Base-by-base conservation (phyloP, 2,329 filamentous ascomycete species). In the Thermothelomyces thermophilus region DNA sequence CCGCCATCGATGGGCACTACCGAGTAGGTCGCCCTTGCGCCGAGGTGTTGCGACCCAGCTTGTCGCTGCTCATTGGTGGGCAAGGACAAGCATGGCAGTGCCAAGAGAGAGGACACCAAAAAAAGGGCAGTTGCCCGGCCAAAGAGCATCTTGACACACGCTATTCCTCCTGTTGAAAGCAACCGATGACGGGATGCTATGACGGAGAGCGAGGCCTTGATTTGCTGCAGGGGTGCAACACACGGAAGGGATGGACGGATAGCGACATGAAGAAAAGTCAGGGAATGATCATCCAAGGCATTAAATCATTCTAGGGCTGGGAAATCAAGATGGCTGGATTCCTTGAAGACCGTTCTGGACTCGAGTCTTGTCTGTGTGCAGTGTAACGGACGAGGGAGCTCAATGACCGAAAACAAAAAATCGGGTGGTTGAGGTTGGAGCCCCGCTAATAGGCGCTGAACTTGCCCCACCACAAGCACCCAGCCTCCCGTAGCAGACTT, bases 1-100 rank as follows among this genome's bases (percentile, higher is more conserved):
- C 63, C 60, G 33, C 66, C 67, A 40, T 68, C 62, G 50, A 70
- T 68, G 6, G 66, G 64, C 22, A 70, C 66, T 1, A 70, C 64
- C 9, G 68, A 68, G 46, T 68, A 69, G 2, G 65, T 68, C 31
- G 66, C 65, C 35, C 66, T 62, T 16, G 67, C 56, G 14, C 52
- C 61, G 5, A 68, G 53, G 5, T 35, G 48, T 16, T 50, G 45
- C 5, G 54, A 44, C 22, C 51, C 41, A 8, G 50, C 39, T 3
- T 26, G 42, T 30, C 37, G 48, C 28, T 51, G 55, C n/a, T 57
- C 55, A 33, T 61, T 45, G 14, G 68, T 55, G 5, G 68, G 66
- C 40, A 65, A 50, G 3, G 62, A 62, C 10, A 53, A 50, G 33
- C 57, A 61, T 30, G 55, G 16, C 20, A 40, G 19, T 10, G 48